Conservation (phyloP, 352 stramenopile genomes). For the Pelagophyceae sp. region DNA sequence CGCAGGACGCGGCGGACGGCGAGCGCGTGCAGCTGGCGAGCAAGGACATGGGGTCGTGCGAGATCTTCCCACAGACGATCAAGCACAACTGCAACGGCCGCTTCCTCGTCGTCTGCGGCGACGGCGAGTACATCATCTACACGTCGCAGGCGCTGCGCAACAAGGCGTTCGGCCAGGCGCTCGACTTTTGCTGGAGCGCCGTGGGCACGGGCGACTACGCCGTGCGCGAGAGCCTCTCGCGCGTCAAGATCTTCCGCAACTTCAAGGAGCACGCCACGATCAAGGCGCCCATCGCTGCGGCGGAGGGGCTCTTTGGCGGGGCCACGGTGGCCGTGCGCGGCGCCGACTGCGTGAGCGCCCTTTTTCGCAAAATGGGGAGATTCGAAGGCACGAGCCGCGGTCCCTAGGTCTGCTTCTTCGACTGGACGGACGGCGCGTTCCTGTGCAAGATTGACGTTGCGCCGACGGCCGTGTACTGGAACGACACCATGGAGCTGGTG, state of each 20-base stretch:
- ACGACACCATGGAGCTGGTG: constrained; percentile 85
- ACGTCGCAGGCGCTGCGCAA: constrained; percentile 84
- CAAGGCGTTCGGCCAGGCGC: constrained; percentile 89
- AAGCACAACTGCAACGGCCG: constrained; percentile 97
- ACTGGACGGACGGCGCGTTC: constrained; percentile 94
- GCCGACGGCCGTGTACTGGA: constrained; percentile 96
- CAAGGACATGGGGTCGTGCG: constrained; percentile 88
- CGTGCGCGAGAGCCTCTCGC: constrained; percentile 88
- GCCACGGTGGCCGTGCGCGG: constrained; percentile 89
- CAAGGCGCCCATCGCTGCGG: constrained; percentile 79
- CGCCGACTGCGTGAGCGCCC: constrained; percentile 77
- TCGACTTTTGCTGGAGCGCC: constrained; percentile 94
- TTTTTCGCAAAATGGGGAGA: no score
- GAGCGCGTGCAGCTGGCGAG: constrained; percentile 67
- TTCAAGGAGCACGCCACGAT: constrained; percentile 93
- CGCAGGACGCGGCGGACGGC: constrained; percentile 56
- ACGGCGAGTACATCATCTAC: constrained; percentile 99
- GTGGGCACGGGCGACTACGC: constrained; percentile 93
- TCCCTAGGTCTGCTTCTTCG: constrained; percentile 98
- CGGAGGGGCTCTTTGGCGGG: constrained; percentile 91
- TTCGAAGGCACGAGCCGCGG: no score
- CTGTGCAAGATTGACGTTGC: constrained; percentile 94
- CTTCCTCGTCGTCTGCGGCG: constrained; percentile 94
- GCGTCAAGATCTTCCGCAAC: constrained; percentile 96
- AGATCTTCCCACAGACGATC: constrained; percentile 94